Evolutionary conservation across 2,329 filamentous ascomycete genomes (phyloP), one percentile per base, ranked within the genome.

Genomic region (Hymenoscyphus occultus): DNA sequence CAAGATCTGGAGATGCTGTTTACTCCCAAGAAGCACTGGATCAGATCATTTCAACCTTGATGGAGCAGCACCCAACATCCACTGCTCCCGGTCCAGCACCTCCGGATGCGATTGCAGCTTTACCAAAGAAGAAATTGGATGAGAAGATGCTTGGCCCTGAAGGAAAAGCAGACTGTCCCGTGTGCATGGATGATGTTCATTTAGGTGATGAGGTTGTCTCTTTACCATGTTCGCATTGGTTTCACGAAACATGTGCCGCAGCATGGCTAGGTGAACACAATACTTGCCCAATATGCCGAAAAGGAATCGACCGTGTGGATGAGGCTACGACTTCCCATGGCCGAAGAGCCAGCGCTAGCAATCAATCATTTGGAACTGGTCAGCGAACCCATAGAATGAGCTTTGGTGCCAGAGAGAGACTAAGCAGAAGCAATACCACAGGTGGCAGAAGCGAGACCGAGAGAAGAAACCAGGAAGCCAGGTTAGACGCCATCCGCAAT

Each of bases 141-240:
- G 80, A 84, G 64, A 83, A 88, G 54, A 89, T 96, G 84, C 80
- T 96, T 5, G 83, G 82, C 0, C 75, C 80, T 0, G 85, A 87
- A 62, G 78, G 80, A 5, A 91, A 90, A 65, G 89, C 87, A 54
- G 93, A 97, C 74, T 99, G 95, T 76, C 93, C 91, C 42, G 97
- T 99, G 65, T 99, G 95, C 78, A 96, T 98, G 81, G 93, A 97
- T 63, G 86, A 91, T 35, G 89, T 96, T 67, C 83, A 86, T 32
- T 74, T 90, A 42, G 90, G 87, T 12, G 87, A 91, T 39, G 87
- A 91, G 74, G 91, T 94, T 5, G 85, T 90, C 0, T 84, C 89
- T 57, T 78, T 99, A 60, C 93, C 93, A 0, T 99, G 95, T 78
- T 90, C 87, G 65, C 95, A 99, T 74, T 97, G 92, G 92, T 98